Percentiles rank a stretch among this genome's conserved stretches.
These are phyloP conservation scores for Cordyceps cicadae DNA, from an alignment of 2,329 filamentous ascomycete genomes.

Conservation along the genomic window DNA sequence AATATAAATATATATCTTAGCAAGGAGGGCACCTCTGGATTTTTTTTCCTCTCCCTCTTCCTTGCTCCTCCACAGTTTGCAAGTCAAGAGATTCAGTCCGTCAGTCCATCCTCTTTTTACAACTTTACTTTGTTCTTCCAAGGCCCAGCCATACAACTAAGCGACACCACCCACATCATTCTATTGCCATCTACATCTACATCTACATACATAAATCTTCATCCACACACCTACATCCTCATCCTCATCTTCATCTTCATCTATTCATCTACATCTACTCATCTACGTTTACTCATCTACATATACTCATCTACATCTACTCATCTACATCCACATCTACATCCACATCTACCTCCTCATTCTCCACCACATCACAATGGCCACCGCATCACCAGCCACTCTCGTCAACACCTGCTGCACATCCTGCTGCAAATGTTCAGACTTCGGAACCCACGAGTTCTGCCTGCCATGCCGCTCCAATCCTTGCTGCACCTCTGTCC, in stretches of 20 bases:
- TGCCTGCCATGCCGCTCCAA: slow-evolving; percentile 22
- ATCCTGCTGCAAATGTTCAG: slow-evolving; percentile 24
- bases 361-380: slow-evolving; percentile 8
- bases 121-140: not conserved
- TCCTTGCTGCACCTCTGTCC: slow-evolving; percentile 15
- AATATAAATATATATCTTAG: not conserved
- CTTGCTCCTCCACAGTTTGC: not conserved
- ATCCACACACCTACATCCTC: too few relatives aligned
- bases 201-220: too few relatives aligned
- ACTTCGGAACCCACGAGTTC: slow-evolving; percentile 25
- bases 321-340: not conserved
- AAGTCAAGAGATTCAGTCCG: not conserved
- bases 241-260: not conserved
- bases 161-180: not conserved
- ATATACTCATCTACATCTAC: not conserved
- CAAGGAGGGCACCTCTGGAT: not conserved
- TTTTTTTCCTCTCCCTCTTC: not conserved
- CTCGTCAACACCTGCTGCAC: slow-evolving; percentile 21
- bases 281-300: not conserved
- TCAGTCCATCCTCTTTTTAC: not conserved
- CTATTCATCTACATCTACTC: not conserved
- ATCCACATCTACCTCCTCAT: not conserved
- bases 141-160: not conserved
- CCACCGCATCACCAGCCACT: not conserved
- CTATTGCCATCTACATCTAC: not conserved